Base-by-base conservation (phyloP, 2,329 filamentous ascomycete genomes). In the Teratosphaeria gauchensis region DNA sequence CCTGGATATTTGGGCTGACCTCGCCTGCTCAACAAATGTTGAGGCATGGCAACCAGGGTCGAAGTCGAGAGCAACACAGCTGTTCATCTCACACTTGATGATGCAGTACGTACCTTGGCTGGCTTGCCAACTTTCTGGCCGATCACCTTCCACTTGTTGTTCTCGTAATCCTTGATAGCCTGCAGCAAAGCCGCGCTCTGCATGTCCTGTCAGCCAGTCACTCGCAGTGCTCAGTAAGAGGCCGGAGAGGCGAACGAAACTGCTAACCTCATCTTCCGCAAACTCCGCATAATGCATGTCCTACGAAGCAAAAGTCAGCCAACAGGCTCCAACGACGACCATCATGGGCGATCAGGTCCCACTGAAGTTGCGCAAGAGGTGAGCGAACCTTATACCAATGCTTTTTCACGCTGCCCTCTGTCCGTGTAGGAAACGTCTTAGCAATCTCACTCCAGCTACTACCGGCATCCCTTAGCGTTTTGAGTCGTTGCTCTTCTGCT, bases 201-300 rank as follows among this genome's bases (percentile, higher is more conserved):
- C 68, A 68, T 31, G 4, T 21, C 21, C 31, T 12, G 64, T 71
- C 62, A 69, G 68, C 62, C 54, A 58, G 42, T 48, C 21, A 55
- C 56, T 56, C 48, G 56, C 56, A 46, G 30, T 55, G 57, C 55
- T 59, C 59, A 59, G 56, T 51, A 62, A 58, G 54, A 58, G 59
- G 63, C 63, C 62, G 65, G 70, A 69, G 71, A 74, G 71, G 70
- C 71, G 70, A 69, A 73, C 71, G 67, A 71, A 71, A 68, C 63
- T 69, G 75, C 78, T 73, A 82, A 95, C 90, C 84, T 96, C 94
- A 71, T 97, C 91, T 78, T 96, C 92, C 55, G 90, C 92, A 73
- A 99, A 97, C 72, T 97, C 94, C 64, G 94, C 94, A 73, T 97
- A 97, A 73, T 99, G 94, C 94, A 99, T 99, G 69, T 99, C 94